Conservation (phyloP, 108 stramenopile species). For the Cylindrotheca closterium region DNA sequence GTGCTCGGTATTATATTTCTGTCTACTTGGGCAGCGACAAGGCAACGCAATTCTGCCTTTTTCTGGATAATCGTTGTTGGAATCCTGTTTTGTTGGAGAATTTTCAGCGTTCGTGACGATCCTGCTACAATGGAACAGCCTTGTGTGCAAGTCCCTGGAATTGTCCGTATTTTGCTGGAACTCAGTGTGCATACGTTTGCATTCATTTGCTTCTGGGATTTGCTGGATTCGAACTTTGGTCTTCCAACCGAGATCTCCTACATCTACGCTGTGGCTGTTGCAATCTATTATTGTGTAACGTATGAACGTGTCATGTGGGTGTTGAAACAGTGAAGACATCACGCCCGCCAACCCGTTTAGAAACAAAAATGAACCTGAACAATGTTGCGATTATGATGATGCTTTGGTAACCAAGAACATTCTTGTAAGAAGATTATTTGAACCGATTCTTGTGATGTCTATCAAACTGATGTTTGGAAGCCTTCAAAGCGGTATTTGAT, state of each 20-base stretch:
- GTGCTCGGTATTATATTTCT: not conserved
- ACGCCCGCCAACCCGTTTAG: too few relatives aligned
- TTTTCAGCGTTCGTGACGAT: not conserved
- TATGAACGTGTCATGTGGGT: not conserved
- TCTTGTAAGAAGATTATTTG: too few relatives aligned
- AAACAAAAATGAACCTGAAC: too few relatives aligned
- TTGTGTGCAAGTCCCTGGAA: not conserved
- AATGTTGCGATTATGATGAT: too few relatives aligned
- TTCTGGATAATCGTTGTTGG: not conserved
- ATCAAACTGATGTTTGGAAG: too few relatives aligned
- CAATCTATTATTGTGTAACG: not conserved
- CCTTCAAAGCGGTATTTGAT: too few relatives aligned
- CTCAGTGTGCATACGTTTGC: not conserved
- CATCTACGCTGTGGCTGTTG: not conserved
- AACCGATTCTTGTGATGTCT: too few relatives aligned
- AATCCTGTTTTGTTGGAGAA: not conserved
- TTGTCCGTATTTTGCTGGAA: not conserved
- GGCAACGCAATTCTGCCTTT: not conserved
- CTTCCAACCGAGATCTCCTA: not conserved
- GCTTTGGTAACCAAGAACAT: too few relatives aligned
- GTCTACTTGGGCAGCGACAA: not conserved
- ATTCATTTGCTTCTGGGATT: not conserved
- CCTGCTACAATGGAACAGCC: not conserved
- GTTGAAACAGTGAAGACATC: not conserved
- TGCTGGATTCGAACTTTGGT: not conserved